Base-by-base conservation (phyloP, 192 early-diverging fungal species). In the Backusella mclennaniae region DNA sequence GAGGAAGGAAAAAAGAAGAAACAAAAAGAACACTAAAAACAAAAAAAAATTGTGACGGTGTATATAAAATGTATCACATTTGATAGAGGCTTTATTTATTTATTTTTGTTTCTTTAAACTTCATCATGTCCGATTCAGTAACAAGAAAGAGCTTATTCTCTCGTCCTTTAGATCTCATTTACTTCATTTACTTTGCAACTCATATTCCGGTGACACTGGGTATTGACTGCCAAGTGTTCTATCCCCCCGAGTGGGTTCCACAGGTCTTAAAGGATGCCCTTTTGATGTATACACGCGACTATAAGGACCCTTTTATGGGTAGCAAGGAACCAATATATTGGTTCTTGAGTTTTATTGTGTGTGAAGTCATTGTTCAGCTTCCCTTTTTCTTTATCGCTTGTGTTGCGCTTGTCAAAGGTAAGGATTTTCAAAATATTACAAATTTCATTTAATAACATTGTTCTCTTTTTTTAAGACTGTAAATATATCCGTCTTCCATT, bases 171-270 rank as follows among this genome's bases (percentile, higher is more conserved):
- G 93, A 95, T 69, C 63, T 87, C 15, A 73, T 90, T 46, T 93
- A 85, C 79, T 82, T 93, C 35, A 71, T 81, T 3, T 95, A 91
- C 84, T 93, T 94, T 85, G 79, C 76, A 1, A 82, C 86, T 17
- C 94, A 95, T 71, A 95, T 95, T 82, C 92, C 91, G 4, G 85
- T 89, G 17, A 90, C 93, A 6, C 38, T 92, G 0, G 56, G 86
- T 35, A 77, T 92, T 69, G 93, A 95, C 74, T 31, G 82, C 21
- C 80, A 89, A 49, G 84, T 85, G 2, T 72, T 93, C 66, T 84
- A 91, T 41, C 86, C 87, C 15, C 19, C 76, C n/a, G 46, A 66
- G 66, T 39, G 33, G 31, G 71, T 85, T 49, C 84, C 85, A 35
- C 31, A 76, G 53, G 71, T 79, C 3, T 44, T 88, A 38, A 69